Conservation (phyloP, 1,284 basidiomycete species). For the Cutaneotrichosporon sp. region DNA sequence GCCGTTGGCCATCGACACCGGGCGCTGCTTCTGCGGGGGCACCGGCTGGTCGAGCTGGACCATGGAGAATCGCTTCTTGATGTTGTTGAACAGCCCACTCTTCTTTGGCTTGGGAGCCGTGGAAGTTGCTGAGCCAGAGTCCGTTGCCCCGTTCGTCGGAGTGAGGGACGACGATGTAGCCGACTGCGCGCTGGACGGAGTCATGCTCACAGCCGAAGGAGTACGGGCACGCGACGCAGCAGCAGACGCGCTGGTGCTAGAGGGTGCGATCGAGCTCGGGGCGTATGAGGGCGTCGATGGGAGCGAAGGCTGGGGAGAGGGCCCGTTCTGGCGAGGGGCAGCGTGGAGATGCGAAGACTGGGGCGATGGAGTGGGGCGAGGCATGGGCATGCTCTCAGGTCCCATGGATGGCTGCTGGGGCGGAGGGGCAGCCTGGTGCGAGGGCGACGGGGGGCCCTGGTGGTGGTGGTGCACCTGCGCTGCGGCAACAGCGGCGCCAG, state of each 20-base stretch:
- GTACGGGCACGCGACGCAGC: neutral
- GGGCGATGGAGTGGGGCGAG: conserved; percentile 1
- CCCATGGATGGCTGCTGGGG: neutral
- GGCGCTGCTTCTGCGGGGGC: conserved; percentile 7
- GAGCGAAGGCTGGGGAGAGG: neutral
- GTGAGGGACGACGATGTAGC: conserved; percentile 1
- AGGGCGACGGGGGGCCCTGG: neutral
- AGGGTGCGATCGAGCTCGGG: neutral
- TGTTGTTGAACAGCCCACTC: conserved; percentile 17
- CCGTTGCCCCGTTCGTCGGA: neutral
- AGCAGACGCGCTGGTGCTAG: neutral
- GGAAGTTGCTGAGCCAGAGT: conserved; percentile 5
- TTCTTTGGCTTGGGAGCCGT: conserved; percentile 13
- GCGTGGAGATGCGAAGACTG: neutral
- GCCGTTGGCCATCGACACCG: conserved; percentile 1
- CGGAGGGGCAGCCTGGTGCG: neutral
- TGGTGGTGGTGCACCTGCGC: neutral
- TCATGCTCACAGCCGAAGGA: conserved; percentile 1
- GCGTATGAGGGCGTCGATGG: neutral
- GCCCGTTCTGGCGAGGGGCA: neutral
- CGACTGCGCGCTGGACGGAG: conserved; percentile 4
- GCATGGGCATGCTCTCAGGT: neutral
- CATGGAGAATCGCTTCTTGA: conserved; percentile 28
- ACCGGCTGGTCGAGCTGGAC: conserved; percentile 9
- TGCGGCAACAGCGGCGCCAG: neutral